phyloP scores from a whole-genome alignment of 345 rosid species.

The Abelmoschus esculentus region DNA sequence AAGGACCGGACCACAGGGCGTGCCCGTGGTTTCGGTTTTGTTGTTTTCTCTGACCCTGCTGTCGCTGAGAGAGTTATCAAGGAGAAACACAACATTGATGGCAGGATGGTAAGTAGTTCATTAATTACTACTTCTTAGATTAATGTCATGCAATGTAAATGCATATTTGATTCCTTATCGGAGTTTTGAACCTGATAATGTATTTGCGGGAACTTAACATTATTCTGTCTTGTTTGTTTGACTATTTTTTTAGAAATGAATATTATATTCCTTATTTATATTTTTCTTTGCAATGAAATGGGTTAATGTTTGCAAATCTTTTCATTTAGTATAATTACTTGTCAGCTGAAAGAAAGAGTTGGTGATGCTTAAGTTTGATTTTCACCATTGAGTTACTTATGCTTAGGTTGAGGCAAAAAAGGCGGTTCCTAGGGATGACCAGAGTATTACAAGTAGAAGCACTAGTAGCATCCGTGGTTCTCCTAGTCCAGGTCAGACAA shows the following conservation, averaged over 20 bases:
- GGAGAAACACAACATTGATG: background rate
- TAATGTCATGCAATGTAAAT: background rate
- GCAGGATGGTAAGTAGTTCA: background rate
- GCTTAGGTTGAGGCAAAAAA: background rate
- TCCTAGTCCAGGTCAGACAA: background rate
- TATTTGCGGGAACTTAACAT: background rate
- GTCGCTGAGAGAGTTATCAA: conserved; percentile 1
- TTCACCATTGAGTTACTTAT: background rate
- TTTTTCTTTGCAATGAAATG: background rate
- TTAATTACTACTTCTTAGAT: background rate
- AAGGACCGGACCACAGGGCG: background rate
- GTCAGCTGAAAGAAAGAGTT: background rate
- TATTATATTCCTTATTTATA: too few relatives aligned
- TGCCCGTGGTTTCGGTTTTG: conserved; percentile 1
- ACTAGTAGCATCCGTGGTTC: background rate
- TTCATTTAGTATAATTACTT: background rate
- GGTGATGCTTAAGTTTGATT: background rate
- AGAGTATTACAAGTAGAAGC: background rate
- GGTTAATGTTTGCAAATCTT: background rate
- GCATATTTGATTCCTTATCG: background rate
- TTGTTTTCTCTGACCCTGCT: background rate
- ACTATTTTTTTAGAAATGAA: background rate
- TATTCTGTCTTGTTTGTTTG: background rate
- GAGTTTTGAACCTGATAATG: background rate
- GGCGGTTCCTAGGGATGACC: background rate